phyloP scores from a whole-genome alignment of 805 yeast species.

The Starmerella geochares region DNA sequence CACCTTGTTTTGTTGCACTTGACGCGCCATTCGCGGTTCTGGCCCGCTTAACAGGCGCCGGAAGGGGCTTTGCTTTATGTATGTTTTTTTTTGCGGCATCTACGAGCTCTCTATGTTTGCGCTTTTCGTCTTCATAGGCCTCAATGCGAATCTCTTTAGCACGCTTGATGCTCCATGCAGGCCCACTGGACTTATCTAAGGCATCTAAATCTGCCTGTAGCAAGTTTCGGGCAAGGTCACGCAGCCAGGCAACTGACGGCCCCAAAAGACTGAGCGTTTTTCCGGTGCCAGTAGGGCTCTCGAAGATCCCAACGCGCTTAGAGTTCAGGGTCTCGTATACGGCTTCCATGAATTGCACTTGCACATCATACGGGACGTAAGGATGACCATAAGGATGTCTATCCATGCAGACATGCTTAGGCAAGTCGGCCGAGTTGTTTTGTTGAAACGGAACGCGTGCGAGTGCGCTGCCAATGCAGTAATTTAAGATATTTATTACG shows the following conservation, averaged over 20 bases:
- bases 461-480: background rate
- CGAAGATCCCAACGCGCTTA: constrained; percentile 67
- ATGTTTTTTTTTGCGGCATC: constrained; percentile 8
- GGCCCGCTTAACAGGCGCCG: background rate
- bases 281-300: constrained; percentile 90
- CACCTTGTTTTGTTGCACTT: background rate
- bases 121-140: constrained; percentile 19
- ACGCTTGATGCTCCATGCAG: constrained; percentile 53
- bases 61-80: background rate
- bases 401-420: background rate
- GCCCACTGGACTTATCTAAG: constrained; percentile 45
- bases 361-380: constrained; percentile 69
- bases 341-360: constrained; percentile 61
- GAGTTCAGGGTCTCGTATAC: constrained; percentile 50
- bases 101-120: constrained; percentile 27
- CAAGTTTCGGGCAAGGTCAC: constrained; percentile 34
- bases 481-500: background rate
- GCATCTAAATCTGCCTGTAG: constrained; percentile 17
- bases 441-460: background rate
- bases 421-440: background rate
- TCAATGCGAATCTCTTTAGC: constrained; percentile 28
- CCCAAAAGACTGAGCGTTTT: constrained; percentile 82
- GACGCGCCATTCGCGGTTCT: background rate
- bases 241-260: constrained; percentile 72
- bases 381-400: constrained; percentile 54